phyloP scores from a whole-genome alignment of 139 green algal species.

The Astrephomene gubernaculifera region DNA sequence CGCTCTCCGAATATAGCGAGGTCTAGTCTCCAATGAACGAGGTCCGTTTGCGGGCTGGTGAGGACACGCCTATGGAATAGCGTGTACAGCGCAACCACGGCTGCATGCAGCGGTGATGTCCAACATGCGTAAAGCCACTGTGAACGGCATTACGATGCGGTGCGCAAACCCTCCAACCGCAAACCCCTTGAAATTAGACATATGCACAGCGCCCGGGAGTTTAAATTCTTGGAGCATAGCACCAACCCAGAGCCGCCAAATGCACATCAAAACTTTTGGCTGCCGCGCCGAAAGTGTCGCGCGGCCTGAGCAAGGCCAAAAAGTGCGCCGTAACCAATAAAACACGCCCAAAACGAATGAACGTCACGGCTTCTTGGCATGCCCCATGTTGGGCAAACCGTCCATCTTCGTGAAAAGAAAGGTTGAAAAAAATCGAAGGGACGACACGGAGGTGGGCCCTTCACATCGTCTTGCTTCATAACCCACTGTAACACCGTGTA shows the following conservation, averaged over 20 bases:
- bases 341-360: conserved; percentile 22
- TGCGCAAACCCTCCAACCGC: background rate
- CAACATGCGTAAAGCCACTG: conserved; percentile 3
- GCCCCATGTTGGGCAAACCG: conserved; percentile 2
- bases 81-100: background rate
- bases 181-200: conserved; percentile 7
- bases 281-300: conserved; percentile 8
- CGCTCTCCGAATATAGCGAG: conserved; percentile 6
- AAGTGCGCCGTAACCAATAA: conserved; percentile 12
- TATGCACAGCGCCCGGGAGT: background rate
- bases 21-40: conserved; percentile 12
- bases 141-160: background rate
- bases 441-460: no score
- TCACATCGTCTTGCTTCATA: no score
- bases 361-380: conserved; percentile 20
- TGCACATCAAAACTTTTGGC: conserved; percentile 25
- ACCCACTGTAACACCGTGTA: no score
- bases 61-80: background rate
- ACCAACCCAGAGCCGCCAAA: conserved; percentile 4
- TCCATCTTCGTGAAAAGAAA: conserved; percentile 29
- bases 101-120: conserved; percentile 8
- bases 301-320: conserved; percentile 11
- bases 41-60: conserved; percentile 1
- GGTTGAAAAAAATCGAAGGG: conserved; percentile 29
- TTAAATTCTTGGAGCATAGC: background rate